Base-by-base conservation (phyloP, 768 basidiomycete genomes). In the Suillus subluteus region DNA sequence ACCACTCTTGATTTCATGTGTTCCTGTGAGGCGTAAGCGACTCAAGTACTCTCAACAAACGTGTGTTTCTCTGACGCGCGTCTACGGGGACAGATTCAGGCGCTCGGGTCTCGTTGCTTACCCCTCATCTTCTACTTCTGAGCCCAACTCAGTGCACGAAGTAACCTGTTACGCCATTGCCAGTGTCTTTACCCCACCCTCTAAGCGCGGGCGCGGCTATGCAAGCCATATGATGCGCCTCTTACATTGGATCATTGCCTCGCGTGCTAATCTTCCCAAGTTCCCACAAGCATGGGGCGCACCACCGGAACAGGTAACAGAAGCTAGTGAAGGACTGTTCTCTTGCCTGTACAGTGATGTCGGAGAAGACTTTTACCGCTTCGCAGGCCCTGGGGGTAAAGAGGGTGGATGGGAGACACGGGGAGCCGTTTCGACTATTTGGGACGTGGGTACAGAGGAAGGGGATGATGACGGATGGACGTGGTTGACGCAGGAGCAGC, bases 181-280 rank as follows among this genome's bases (percentile, higher is more conserved):
- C 0, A 81, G 82, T 4, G 87, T 90, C 11, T 90, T 82, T 73
- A 88, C 87, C 6, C 84, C 85, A 18, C 72, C 79, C 0, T 64
- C 70, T 38, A 79, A 87, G 23, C 82, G 87, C 63, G 76, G 82
- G 13, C 83, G 83, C 62, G 88, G 89, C 23, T 90, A 88, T 67
- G 88, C 84, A 12, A 72, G 74, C 13, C 86, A 87, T 67, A 88
- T 89, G 88, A 88, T 90, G 88, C 79, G 82, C 16, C 80, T 91
- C 30, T 64, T 91, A 43, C 88, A 91, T 70, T 85, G 83, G 82
- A 81, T 86, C 15, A 74, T 85, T 44, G 84, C 83, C 6, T 77
- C 79, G 15, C 37, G 69, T 65, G 61, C 62, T 58, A 56, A 68
- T 70, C 79, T 79, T 68, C 78, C 71, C 11, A 59, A 62, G 59